Evolutionary conservation across 1,284 basidiomycete genomes (phyloP), one percentile per base, ranked within the genome.

Genomic region (Austropuccinia psidii): DNA sequence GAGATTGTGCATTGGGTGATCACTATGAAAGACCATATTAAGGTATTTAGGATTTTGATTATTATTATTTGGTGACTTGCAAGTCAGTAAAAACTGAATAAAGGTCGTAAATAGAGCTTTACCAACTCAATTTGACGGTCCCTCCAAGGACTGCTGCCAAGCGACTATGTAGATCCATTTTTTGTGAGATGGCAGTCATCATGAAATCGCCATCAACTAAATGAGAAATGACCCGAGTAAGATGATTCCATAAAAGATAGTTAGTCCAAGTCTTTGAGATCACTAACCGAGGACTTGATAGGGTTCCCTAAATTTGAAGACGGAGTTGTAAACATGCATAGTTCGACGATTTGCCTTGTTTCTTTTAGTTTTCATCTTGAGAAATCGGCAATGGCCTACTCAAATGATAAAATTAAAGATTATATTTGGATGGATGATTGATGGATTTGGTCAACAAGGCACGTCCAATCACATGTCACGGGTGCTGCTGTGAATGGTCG

Each of bases 311-410:
- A 68, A 68, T 55, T 50, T 68, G 52, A 68, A 68, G 6, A 68
- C 35, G 19, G 65, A 55, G 31, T 68, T 68, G 31, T 68, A 68
- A 39, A 68, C 37, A 33, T 33, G 21, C 65, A 68, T 68, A 8
- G 65, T 68, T 52, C 52, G 37, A 39, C 65, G 35, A 52, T 68
- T 68, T 13, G 65, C 21, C 45, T 68, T 68, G 33, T 29, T 68
- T 27, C 65, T 31, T 55, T 68, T 68, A 27, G 65, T 68, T 39
- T 68, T 68, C 65, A 68, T 68, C 50, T 55, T 68, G 29, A n/a
- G n/a, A n/a, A n/a, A n/a, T n/a, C n/a, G n/a, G n/a, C n/a, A n/a
- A n/a, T n/a, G n/a, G n/a, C n/a, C n/a, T n/a, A n/a, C n/a, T n/a
- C n/a, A n/a, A n/a, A n/a, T n/a, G n/a, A n/a, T n/a, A n/a, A n/a